Base-by-base conservation (phyloP, 2,329 filamentous ascomycete genomes). In the Ascosphaera pollenicola region DNA sequence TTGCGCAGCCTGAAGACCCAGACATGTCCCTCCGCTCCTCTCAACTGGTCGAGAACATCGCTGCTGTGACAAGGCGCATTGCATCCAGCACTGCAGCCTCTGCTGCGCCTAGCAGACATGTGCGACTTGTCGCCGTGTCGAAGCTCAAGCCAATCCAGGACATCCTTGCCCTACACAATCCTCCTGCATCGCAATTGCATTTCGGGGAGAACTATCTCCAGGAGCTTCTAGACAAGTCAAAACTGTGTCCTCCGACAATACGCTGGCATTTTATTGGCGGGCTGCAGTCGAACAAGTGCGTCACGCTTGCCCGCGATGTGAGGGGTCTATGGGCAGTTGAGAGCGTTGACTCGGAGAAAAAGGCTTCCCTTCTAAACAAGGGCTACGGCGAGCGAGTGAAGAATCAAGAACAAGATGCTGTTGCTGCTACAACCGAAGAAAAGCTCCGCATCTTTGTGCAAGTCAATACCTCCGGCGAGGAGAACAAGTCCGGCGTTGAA, bases 181-280 rank as follows among this genome's bases (percentile, higher is more conserved):
- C 65, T 0, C 64, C 68, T 1, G 32, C 32, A 35, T 57, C 61
- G 1, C 80, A 85, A 40, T 48, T 65, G 15, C 82, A 98, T 60
- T 95, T 95, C 56, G 89, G 89, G 49, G 89, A 98, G 61, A 98
- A 98, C 64, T 98, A 98, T 62, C 69, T 78, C 3, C 80, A 87
- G 59, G 89, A 98, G 58, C 70, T 98, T 40, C 67, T 69, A 42
- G 78, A 92, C 55, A 98, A 98, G 59, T 78, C 83, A 1, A 68
- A 70, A 28, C 55, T 93, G 16, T 69, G 98, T 8, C 87, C 89
- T 0, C 61, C 51, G 3, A 69, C 67, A 26, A 79, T 98, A 47
- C 69, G 69, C 49, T 98, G 89, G 89, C 89, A 98, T 59, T 94
- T 95, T 58, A 98, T 95, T 54, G 89, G 89, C 31, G 83, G 80